Evolutionary conservation across 2,329 filamentous ascomycete genomes (phyloP).

Genomic region (Pyricularia sp.): DNA sequence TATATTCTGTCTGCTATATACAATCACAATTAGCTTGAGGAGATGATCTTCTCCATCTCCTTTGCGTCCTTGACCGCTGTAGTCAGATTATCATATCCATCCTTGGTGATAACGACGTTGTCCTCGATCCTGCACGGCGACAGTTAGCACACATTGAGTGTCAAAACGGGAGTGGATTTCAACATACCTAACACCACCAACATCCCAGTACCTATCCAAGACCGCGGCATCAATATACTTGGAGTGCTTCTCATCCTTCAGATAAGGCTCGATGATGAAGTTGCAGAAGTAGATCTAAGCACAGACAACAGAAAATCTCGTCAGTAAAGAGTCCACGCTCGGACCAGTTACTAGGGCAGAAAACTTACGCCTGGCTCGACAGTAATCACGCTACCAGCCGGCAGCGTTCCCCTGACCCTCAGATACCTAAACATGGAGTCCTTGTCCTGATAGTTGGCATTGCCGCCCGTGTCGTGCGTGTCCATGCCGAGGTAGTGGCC

Average conservation of each 20-base stretch:
- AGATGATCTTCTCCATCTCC: slow-evolving; percentile 47
- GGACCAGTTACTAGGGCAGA: neutral
- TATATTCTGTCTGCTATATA: neutral
- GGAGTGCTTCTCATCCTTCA: slow-evolving; percentile 60
- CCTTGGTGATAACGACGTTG: slow-evolving; percentile 53
- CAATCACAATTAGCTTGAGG: slow-evolving; percentile 10
- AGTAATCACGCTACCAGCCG: slow-evolving; percentile 76
- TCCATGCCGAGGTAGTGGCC: slow-evolving; percentile 91
- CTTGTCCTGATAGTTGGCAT: slow-evolving; percentile 66
- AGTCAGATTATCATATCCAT: slow-evolving; percentile 55
- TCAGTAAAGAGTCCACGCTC: neutral
- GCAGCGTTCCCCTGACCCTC: slow-evolving; percentile 65
- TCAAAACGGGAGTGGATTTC: slow-evolving; percentile 11
- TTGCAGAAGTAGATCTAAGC: slow-evolving; percentile 75
- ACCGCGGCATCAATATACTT: slow-evolving; percentile 69
- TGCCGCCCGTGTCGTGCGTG: slow-evolving; percentile 78
- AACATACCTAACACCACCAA: slow-evolving; percentile 60
- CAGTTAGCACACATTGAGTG: neutral
- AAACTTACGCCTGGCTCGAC: slow-evolving; percentile 78
- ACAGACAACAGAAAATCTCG: neutral
- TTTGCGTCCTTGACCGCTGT: slow-evolving; percentile 52
- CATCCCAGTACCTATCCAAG: slow-evolving; percentile 72
- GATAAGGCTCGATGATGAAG: slow-evolving; percentile 76
- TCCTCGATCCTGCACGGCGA: slow-evolving; percentile 40
- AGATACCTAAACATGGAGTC: slow-evolving; percentile 85